These are phyloP conservation scores for Saccharomyces hybrid DNA, from an alignment of 1,139 yeast genomes.

Conservation along the genomic window DNA sequence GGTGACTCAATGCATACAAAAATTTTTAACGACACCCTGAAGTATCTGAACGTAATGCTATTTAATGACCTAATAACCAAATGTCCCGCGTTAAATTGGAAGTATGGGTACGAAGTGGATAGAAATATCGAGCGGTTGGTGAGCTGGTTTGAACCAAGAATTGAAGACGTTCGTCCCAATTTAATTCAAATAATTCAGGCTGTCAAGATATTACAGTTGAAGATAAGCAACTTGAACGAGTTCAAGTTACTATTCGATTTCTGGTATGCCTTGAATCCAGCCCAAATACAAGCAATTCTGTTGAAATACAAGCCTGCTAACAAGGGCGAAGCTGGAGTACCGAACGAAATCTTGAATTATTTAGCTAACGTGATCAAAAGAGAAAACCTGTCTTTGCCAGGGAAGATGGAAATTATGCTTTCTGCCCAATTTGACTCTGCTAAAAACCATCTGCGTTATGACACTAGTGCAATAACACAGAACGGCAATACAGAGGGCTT, in stretches of 20 bases:
- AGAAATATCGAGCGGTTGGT: not conserved
- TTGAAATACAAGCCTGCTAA: conserved; percentile 74
- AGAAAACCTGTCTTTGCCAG: not conserved
- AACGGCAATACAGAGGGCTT: not conserved
- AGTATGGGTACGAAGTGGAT: not conserved
- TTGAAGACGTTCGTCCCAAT: conserved; percentile 63
- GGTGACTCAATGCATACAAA: not conserved
- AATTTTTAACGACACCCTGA: not conserved
- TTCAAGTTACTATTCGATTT: conserved; percentile 87
- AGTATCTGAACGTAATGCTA: not conserved
- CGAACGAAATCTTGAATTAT: conserved; percentile 69
- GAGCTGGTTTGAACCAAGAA: not conserved
- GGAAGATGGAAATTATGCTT: conserved; percentile 1
- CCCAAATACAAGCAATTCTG: conserved; percentile 84
- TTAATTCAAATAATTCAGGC: conserved; percentile 84
- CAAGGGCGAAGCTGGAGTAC: conserved; percentile 86
- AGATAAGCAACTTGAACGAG: conserved; percentile 81
- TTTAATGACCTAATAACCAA: not conserved
- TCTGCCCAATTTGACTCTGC: not conserved
- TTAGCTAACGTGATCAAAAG: conserved; percentile 41
- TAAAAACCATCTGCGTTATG: not conserved
- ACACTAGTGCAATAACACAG: not conserved
- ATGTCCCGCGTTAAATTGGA: not conserved
- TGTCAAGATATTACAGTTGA: conserved; percentile 81
- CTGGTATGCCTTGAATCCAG: conserved; percentile 86